A percentile compares a stretch with the other conserved stretches of the same genome.
These are phyloP conservation scores for slime mould (Dictyostelium discoideum) DNA, from an alignment of 78 protist species.

Conservation along the genomic window dicty_2.7 NC_007088.5:3955001-3955500, in stretches of 20 bases:
- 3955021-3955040: slow-evolving; percentile 76
- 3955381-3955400: slow-evolving; percentile 80
- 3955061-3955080: slow-evolving; percentile 49
- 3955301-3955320: slow-evolving; percentile 60
- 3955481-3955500: slow-evolving; percentile 39
- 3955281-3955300: slow-evolving; percentile 73
- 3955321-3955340: slow-evolving; percentile 29
- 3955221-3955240: slow-evolving; percentile 82
- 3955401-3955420: slow-evolving; percentile 77
- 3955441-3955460: slow-evolving; percentile 72
- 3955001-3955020: slow-evolving; percentile 75
- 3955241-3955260: slow-evolving; percentile 70
- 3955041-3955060: slow-evolving; percentile 82
- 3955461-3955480: slow-evolving; percentile 59
- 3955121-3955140: slow-evolving; percentile 77
- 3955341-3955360: slow-evolving; percentile 36
- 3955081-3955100: slow-evolving; percentile 73
- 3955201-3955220: slow-evolving; percentile 52
- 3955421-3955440: slow-evolving; percentile 80
- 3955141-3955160: slow-evolving; percentile 55
- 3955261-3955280: slow-evolving; percentile 74
- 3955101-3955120: slow-evolving; percentile 75
- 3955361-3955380: slow-evolving; percentile 70
- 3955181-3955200: slow-evolving; percentile 80
- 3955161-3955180: neutral